Evolutionary conservation across 306 rosid species (phyloP), one percentile per base, ranked within the genome.

Genomic region (Lathyrus aphaca): DNA sequence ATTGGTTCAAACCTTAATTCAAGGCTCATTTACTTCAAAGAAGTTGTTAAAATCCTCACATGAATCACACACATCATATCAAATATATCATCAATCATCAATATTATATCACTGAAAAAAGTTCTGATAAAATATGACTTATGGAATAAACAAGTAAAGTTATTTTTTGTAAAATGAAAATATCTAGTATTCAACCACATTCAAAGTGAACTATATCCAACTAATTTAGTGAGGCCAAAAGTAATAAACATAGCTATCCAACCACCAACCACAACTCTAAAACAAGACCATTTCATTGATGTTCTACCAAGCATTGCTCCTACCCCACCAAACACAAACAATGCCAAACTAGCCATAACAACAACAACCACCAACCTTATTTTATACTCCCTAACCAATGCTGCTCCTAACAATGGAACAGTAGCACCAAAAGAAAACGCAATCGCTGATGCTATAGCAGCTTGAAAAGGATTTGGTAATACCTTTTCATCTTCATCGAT

Each of bases 191-290:
- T 74, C 54, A 45, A 8, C 66, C 60, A 81, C 64, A 68, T 58
- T 77, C 48, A 70, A 10, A 83, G 15, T 32, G 82, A 74, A 17
- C 44, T 32, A 18, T 68, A 62, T 56, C 86, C 81, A 59, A 86
- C 72, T 19, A 86, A 72, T 76, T 84, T 80, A 66, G 84, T 84
- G 13, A 86, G 76, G 44, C 88, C 91, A 63, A 84, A 84, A 18
- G 88, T 89, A 55, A 84, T 69, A 14, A 88, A 86, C 85, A 86
- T 84, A 49, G 89, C 87, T 74, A 86, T 42, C 85, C 88, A 84
- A 51, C 89, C 89, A 61, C 89, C 91, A 25, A 82, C 30, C 11
- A 84, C 27, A 1, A 81, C 80, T 58, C 86, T 80, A 2, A 64
- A 54, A 71, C 85, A 77, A 55, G 84, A 82, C 54, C 37, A 82